phyloP scores from a whole-genome alignment of 129 eudicot genomes.

The Artemisia argyi region DNA sequence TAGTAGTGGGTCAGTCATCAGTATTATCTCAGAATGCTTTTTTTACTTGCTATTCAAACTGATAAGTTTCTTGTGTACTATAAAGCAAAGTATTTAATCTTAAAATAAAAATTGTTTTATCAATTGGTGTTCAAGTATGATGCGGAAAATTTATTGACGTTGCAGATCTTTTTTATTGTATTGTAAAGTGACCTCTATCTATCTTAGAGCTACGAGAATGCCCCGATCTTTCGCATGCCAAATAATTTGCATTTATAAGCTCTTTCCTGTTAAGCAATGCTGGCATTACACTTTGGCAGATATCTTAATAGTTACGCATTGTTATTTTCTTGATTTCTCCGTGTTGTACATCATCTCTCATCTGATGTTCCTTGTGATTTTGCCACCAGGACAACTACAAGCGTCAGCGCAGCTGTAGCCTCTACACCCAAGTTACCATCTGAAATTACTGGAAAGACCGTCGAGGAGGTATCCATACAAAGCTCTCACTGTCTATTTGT shows the following conservation, averaged over 20 bases:
- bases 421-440: constrained; percentile 86
- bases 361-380: constrained; percentile 17
- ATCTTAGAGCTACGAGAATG: background rate
- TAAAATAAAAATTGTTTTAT: background rate
- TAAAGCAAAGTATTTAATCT: background rate
- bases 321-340: constrained; percentile 2
- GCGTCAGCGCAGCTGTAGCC: constrained; percentile 40
- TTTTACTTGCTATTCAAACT: constrained; percentile 2
- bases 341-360: constrained; percentile 8
- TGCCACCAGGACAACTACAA: constrained; percentile 55
- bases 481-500: background rate
- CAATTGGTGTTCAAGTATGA: background rate
- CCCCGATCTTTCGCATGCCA: constrained; percentile 19
- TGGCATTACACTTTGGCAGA: background rate
- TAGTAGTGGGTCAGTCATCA: constrained; percentile 78
- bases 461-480: constrained; percentile 70
- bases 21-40: constrained; percentile 28
- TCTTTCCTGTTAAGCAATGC: background rate
- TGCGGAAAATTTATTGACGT: background rate
- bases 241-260: background rate
- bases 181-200: background rate
- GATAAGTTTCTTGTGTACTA: constrained; percentile 1
- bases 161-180: background rate
- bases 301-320: background rate
- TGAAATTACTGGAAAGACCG: constrained; percentile 94